phyloP scores from a whole-genome alignment of 129 eudicot genomes.

The carrot (Daucus carota) region DH1_v3.0 NC_030387.2:36928501-36929000 shows the following conservation, averaged over 20 bases:
- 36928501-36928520: not conserved
- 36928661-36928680: not conserved
- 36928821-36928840: slow-evolving; percentile 25
- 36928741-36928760: slow-evolving; percentile 98
- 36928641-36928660: not conserved
- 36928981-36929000: slow-evolving; percentile 56
- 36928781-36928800: slow-evolving; percentile 68
- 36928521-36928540: not conserved
- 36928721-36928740: slow-evolving; percentile 16
- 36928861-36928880: slow-evolving; percentile 39
- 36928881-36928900: slow-evolving; percentile 36
- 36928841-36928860: slow-evolving; percentile 33
- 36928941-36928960: slow-evolving; percentile 61
- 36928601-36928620: not conserved
- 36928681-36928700: not conserved
- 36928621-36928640: not conserved
- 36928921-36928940: slow-evolving; percentile 45
- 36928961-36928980: slow-evolving; percentile 30
- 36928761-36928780: slow-evolving; percentile 82
- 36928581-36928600: not conserved
- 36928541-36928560: not conserved
- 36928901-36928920: slow-evolving; percentile 30
- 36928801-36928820: slow-evolving; percentile 50
- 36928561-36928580: not conserved
- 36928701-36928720: not conserved